phyloP scores from a whole-genome alignment of 2,329 filamentous ascomycete genomes.

The Monilinia aucupariae region DNA sequence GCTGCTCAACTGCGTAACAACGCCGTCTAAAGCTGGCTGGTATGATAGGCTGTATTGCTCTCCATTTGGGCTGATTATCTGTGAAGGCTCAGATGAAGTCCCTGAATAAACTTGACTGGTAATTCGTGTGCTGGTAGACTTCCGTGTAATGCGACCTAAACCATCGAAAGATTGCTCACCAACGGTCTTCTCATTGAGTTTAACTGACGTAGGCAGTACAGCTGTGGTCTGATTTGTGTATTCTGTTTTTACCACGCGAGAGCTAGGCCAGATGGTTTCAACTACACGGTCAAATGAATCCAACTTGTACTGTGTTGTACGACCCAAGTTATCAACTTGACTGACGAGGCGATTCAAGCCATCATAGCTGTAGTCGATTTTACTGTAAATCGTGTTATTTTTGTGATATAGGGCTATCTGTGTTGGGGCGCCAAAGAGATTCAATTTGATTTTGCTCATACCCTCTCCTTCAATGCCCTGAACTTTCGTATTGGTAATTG shows the following conservation, averaged over 20 bases:
- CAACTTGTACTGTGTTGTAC: not conserved
- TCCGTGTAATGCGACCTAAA: constrained; percentile 5
- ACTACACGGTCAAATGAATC: constrained; percentile 14
- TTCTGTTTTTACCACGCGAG: constrained; percentile 9
- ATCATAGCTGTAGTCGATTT: constrained; percentile 14
- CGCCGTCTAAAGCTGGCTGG: not conserved
- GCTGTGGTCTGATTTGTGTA: constrained; percentile 13
- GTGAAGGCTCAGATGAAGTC: not conserved
- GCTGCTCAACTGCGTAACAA: not conserved
- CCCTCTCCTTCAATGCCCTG: constrained; percentile 13
- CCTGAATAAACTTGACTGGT: constrained; percentile 6
- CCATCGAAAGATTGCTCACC: constrained; percentile 12
- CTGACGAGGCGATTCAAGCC: not conserved
- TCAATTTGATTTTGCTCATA: constrained; percentile 3
- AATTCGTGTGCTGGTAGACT: not conserved
- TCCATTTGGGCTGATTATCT: constrained; percentile 8
- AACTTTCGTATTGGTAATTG: constrained; percentile 6
- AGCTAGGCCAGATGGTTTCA: constrained; percentile 3
- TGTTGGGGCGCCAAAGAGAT: constrained; percentile 4
- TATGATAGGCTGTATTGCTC: not conserved
- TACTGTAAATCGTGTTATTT: constrained; percentile 2
- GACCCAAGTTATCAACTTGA: constrained; percentile 5
- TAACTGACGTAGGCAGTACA: not conserved
- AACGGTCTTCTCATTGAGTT: not conserved
- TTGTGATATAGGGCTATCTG: constrained; percentile 3